Percentiles rank a stretch among this genome's conserved stretches.
Evolutionary conservation across 192 early-diverging fungal species (phyloP).

Genomic region (Coemansia sp.): DNA sequence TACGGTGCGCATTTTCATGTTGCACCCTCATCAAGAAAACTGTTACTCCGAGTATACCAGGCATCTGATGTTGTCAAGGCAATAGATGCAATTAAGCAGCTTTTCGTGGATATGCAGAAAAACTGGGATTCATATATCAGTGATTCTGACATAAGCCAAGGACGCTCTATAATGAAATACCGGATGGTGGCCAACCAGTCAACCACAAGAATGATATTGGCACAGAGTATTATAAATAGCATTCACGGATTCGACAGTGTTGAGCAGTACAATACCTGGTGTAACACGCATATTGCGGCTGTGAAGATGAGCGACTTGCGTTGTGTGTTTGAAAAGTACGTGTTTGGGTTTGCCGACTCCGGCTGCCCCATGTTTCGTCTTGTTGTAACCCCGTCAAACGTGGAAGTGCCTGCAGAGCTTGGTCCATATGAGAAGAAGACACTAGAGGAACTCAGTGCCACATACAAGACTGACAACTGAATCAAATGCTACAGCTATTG

Average conservation of each 20-base stretch:
- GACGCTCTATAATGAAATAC: slow-evolving; percentile 28
- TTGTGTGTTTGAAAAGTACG: slow-evolving; percentile 29
- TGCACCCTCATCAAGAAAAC: slow-evolving; percentile 58
- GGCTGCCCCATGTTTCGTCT: slow-evolving; percentile 23
- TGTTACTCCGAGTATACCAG: slow-evolving; percentile 29
- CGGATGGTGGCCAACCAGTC: slow-evolving; percentile 2
- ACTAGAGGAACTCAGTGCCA: slow-evolving; percentile 10
- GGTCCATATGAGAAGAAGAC: slow-evolving; percentile 24
- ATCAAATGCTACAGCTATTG: not conserved
- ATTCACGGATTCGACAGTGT: slow-evolving; percentile 29
- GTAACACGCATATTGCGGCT: slow-evolving; percentile 28
- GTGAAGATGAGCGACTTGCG: slow-evolving; percentile 30
- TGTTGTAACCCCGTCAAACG: slow-evolving; percentile 27
- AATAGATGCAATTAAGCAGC: slow-evolving; percentile 10
- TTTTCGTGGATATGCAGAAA: slow-evolving; percentile 15
- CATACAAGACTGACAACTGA: not conserved
- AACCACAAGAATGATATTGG: slow-evolving; percentile 21
- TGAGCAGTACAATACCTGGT: slow-evolving; percentile 18
- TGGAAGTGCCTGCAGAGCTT: slow-evolving; percentile 23
- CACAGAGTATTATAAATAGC: slow-evolving; percentile 3
- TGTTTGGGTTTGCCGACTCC: slow-evolving; percentile 25
- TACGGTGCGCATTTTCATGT: slow-evolving; percentile 67
- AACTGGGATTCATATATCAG: slow-evolving; percentile 40
- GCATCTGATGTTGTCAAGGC: slow-evolving; percentile 24
- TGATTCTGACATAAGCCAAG: slow-evolving; percentile 42